These are phyloP conservation scores for Leishmania amazonensis DNA, from an alignment of 208 protist species.

Conservation along the genomic window DNA sequence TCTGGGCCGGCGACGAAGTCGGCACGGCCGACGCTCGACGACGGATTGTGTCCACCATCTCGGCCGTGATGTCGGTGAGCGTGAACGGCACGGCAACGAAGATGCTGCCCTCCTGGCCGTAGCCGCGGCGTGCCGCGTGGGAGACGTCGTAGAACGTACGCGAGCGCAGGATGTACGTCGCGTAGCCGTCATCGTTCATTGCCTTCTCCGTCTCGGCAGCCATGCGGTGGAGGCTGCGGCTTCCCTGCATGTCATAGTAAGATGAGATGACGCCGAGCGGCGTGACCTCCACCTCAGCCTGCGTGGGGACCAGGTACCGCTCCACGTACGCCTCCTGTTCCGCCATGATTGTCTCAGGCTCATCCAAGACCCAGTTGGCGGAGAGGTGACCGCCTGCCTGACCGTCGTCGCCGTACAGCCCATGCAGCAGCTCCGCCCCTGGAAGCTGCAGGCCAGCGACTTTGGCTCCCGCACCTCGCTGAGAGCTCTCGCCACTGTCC, in stretches of 20 bases:
- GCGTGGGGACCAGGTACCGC: conserved; percentile 17
- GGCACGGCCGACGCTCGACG: conserved; percentile 2
- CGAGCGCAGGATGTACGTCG: conserved; percentile 29
- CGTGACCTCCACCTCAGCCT: conserved; percentile 11
- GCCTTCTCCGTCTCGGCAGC: conserved; percentile 38
- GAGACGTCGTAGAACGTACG: conserved; percentile 34
- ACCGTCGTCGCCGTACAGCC: background rate
- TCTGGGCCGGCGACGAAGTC: background rate
- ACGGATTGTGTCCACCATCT: conserved; percentile 11
- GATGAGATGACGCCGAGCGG: conserved; percentile 25
- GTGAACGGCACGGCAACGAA: conserved; percentile 38
- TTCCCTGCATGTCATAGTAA: conserved; percentile 26
- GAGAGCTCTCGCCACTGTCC: background rate
- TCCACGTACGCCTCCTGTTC: conserved; percentile 31
- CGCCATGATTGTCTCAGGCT: background rate
- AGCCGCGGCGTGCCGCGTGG: conserved; percentile 40
- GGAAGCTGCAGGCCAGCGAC: background rate
- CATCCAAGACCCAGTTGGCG: conserved; percentile 18
- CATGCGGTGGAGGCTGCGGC: conserved; percentile 23
- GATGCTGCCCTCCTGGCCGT: conserved; percentile 44
- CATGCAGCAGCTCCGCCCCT: background rate
- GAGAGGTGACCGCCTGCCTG: background rate
- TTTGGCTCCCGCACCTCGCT: background rate
- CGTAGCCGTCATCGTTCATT: conserved; percentile 41
- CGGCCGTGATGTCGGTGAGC: conserved; percentile 15